phyloP scores from a whole-genome alignment of 164 flowering plant species.

The Annona cherimola region DNA sequence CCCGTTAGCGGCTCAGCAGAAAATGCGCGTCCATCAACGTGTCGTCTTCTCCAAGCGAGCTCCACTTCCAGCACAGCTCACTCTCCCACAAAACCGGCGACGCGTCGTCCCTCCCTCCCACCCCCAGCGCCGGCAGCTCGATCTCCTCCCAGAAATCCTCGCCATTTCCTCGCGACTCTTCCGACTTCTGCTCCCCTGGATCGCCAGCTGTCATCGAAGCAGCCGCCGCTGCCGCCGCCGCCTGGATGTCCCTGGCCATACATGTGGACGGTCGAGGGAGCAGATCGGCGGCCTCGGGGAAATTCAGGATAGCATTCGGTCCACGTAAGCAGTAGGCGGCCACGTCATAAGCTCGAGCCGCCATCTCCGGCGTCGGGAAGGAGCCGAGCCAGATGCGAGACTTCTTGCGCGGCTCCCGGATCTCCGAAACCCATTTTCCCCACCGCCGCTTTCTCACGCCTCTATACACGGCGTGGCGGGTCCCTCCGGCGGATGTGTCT shows the following conservation, averaged over 20 bases:
- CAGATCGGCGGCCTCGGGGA: constrained; percentile 52
- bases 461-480: constrained; percentile 51
- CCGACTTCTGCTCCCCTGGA: constrained; percentile 1
- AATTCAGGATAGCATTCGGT: constrained; percentile 49
- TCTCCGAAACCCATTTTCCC: constrained; percentile 84
- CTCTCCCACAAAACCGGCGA: neutral
- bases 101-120: neutral
- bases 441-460: constrained; percentile 71
- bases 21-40: neutral
- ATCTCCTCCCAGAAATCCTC: constrained; percentile 57
- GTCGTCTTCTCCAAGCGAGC: neutral
- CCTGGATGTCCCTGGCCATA: constrained; percentile 58
- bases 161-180: constrained; percentile 1
- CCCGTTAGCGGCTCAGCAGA: neutral
- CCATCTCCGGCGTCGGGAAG: constrained; percentile 74
- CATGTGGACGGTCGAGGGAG: constrained; percentile 49
- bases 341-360: constrained; percentile 66
- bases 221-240: constrained; percentile 59
- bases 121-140: constrained; percentile 41
- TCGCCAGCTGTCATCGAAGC: constrained; percentile 5
- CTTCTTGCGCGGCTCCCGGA: constrained; percentile 68
- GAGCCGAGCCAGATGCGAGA: constrained; percentile 76
- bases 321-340: constrained; percentile 59
- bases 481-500: constrained; percentile 19
- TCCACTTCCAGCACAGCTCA: neutral